These are phyloP conservation scores for Dendrobium huoshanense DNA, from an alignment of 106 monocot genomes.

Conservation along the genomic window DNA sequence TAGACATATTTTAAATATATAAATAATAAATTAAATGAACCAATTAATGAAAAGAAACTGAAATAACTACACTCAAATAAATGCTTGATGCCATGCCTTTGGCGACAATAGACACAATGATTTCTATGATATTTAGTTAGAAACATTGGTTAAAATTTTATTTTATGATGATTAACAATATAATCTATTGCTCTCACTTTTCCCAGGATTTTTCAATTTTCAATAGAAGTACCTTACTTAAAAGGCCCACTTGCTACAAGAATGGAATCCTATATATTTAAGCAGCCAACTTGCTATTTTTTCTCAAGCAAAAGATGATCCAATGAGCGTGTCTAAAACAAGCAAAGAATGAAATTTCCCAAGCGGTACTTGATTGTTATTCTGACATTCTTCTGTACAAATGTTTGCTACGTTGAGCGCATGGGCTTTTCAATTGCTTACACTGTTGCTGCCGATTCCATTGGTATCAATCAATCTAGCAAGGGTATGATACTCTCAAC, in stretches of 20 bases:
- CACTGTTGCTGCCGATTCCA: constrained; percentile 66
- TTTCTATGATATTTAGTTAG: neutral
- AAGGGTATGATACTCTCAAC: constrained; percentile 84
- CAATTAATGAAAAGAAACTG: too few species aligned
- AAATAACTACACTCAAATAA: too few species aligned
- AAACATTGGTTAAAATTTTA: neutral
- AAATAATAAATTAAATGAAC: too few species aligned
- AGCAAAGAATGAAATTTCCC: constrained; percentile 24
- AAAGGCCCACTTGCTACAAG: neutral
- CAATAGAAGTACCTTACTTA: neutral
- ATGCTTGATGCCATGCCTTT: too few species aligned
- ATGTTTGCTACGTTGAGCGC: constrained; percentile 74
- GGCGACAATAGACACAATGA: neutral
- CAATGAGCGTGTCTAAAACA: neutral
- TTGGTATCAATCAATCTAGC: constrained; percentile 65
- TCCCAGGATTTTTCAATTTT: neutral
- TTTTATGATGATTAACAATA: neutral
- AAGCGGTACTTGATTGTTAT: constrained; percentile 60
- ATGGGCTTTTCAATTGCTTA: constrained; percentile 93
- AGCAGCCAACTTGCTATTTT: neutral
- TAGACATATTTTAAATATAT: too few species aligned
- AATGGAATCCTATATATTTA: neutral
- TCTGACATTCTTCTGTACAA: constrained; percentile 63
- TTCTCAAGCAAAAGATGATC: neutral
- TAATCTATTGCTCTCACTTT: neutral